Evolutionary conservation across 306 rosid species (phyloP).

Genomic region (Canavalia ensiformis): DNA sequence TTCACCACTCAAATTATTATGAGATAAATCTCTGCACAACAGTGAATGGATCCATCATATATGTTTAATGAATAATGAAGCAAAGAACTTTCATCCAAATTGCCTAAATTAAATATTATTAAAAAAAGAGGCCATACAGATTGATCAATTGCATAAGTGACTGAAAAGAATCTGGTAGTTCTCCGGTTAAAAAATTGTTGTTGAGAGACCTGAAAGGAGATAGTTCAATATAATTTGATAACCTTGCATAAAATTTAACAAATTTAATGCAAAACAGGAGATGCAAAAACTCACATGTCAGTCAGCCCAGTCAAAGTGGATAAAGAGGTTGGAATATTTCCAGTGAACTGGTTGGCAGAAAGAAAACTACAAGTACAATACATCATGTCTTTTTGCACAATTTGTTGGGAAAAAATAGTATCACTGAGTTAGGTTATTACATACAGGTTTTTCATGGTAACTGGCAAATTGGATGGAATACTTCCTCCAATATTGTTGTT

Average conservation of each 20-base stretch:
- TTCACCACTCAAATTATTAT: constrained; percentile 85
- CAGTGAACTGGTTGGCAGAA: constrained; percentile 84
- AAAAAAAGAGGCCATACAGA: constrained; percentile 69
- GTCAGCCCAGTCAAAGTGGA: constrained; percentile 72
- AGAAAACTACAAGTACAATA: constrained; percentile 82
- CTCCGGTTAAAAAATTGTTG: constrained; percentile 76
- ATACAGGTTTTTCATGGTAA: constrained; percentile 79
- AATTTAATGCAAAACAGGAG: constrained; percentile 27
- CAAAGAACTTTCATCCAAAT: constrained; percentile 35
- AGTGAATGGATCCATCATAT: constrained; percentile 42
- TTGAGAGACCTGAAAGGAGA: constrained; percentile 91
- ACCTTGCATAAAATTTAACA: constrained; percentile 20
- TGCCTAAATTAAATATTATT: constrained; percentile 24
- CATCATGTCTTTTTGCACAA: constrained; percentile 55
- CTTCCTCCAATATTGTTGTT: constrained; percentile 94
- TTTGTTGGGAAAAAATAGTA: constrained; percentile 31
- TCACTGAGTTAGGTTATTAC: constrained; percentile 49
- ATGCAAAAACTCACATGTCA: constrained; percentile 73
- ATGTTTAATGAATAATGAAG: constrained; percentile 37
- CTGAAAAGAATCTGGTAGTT: constrained; percentile 85
- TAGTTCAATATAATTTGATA: constrained; percentile 39
- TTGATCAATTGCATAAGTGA: constrained; percentile 75
- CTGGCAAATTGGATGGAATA: constrained; percentile 87
- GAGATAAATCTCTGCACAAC: constrained; percentile 83
- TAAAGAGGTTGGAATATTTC: constrained; percentile 85